Percentiles rank a stretch among this genome's conserved stretches.
These are phyloP conservation scores for Melastoma candidum DNA, from an alignment of 441 rosid species.

Conservation along the genomic window DNA sequence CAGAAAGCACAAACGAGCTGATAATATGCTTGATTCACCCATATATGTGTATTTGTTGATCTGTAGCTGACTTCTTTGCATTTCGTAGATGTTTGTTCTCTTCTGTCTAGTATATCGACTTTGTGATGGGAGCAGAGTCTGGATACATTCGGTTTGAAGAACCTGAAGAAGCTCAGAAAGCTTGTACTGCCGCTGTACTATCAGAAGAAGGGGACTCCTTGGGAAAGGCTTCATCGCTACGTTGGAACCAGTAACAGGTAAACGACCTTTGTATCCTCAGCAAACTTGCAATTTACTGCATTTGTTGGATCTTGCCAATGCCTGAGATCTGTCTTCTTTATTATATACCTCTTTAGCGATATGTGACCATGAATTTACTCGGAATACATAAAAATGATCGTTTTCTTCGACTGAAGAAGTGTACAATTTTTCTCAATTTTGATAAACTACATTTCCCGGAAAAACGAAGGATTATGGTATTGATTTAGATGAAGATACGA, in stretches of 20 bases:
- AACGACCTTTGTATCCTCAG: neutral
- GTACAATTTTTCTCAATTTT: too few species aligned
- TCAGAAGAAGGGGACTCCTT: conserved; percentile 70
- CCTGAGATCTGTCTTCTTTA: too few species aligned
- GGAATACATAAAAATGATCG: too few species aligned
- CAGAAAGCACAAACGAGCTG: too few species aligned
- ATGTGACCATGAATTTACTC: too few species aligned
- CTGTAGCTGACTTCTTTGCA: neutral
- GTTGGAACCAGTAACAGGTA: conserved; percentile 88
- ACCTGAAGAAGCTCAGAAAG: conserved; percentile 87
- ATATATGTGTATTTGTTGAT: neutral
- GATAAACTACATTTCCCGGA: too few species aligned
- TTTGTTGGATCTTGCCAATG: too few species aligned
- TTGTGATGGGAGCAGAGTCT: conserved; percentile 68
- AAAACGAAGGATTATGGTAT: too few species aligned
- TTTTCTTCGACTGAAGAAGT: too few species aligned
- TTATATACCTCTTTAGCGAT: too few species aligned
- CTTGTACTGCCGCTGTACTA: conserved; percentile 88
- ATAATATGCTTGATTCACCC: neutral
- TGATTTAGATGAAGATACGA: too few species aligned
- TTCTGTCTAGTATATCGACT: conserved; percentile 61
- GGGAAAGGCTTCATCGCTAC: conserved; percentile 71
- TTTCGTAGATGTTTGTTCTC: neutral
- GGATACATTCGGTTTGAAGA: conserved; percentile 77
- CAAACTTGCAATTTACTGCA: neutral